Evolutionary conservation across 352 stramenopile genomes (phyloP).

Genomic region (Phytopythium chamaehyphon): DNA sequence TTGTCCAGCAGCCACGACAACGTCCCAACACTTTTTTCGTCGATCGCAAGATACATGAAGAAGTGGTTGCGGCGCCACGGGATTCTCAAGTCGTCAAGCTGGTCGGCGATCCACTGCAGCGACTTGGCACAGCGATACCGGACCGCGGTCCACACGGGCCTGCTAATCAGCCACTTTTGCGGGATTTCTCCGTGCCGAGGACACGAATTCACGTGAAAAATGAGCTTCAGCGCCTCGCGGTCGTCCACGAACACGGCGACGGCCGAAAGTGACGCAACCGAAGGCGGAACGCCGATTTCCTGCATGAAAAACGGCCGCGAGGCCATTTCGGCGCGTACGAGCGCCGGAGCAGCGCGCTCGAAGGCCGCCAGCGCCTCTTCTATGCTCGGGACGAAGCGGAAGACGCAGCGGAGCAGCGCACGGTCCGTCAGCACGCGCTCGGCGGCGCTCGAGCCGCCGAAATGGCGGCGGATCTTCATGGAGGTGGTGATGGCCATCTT

Average conservation of each 20-base stretch:
- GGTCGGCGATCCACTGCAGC: neutral
- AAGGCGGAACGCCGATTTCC: no score
- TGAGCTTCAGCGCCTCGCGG: neutral
- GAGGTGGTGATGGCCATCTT: no score
- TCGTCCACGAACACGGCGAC: conserved; percentile 2
- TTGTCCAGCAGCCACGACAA: neutral
- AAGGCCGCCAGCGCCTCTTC: neutral
- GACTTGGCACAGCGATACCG: neutral
- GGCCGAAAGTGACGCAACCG: neutral
- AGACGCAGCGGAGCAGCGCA: conserved; percentile 19
- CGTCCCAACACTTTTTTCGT: no score
- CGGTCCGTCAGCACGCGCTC: conserved; percentile 15
- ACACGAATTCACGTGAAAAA: conserved; percentile 1
- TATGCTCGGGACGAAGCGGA: conserved; percentile 11
- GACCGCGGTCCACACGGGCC: neutral
- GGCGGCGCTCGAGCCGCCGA: no score
- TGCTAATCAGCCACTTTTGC: neutral
- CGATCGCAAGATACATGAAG: no score
- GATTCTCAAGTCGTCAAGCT: neutral
- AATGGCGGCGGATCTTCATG: neutral
- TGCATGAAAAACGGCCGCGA: no score
- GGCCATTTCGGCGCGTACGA: no score
- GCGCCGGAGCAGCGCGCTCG: neutral
- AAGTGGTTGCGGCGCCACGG: no score
- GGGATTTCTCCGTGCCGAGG: neutral